Percentiles rank a stretch among this genome's conserved stretches.
Evolutionary conservation across 2,329 filamentous ascomycete genomes (phyloP).

Genomic region (Phymatotrichopsis omnivora): DNA sequence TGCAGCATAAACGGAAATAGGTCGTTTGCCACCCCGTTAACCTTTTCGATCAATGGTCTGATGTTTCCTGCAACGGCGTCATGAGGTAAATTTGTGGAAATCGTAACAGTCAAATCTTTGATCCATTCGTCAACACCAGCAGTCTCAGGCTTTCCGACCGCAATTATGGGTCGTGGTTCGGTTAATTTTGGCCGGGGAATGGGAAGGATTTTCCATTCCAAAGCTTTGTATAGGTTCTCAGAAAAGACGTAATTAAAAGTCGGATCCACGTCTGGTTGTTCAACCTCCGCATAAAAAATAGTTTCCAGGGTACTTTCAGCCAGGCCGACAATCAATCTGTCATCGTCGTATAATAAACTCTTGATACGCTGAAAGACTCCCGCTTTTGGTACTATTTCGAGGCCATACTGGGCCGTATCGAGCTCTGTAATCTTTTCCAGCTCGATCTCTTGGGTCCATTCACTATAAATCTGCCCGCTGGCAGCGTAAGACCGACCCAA

Average conservation of each 20-base stretch:
- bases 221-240: slow-evolving; percentile 45
- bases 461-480: slow-evolving; percentile 55
- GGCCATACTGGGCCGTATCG: slow-evolving; percentile 25
- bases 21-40: slow-evolving; percentile 60
- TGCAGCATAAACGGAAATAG: slow-evolving; percentile 80
- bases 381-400: slow-evolving; percentile 49
- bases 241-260: slow-evolving; percentile 45
- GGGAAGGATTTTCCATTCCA: slow-evolving; percentile 43
- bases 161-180: slow-evolving; percentile 31
- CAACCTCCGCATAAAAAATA: slow-evolving; percentile 25
- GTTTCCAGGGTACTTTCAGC: slow-evolving; percentile 27
- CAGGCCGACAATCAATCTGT: slow-evolving; percentile 37
- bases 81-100: slow-evolving; percentile 49
- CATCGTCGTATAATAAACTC: slow-evolving; percentile 49
- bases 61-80: slow-evolving; percentile 63
- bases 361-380: slow-evolving; percentile 53
- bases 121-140: slow-evolving; percentile 50
- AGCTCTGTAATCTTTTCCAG: slow-evolving; percentile 41
- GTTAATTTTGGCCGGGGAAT: slow-evolving; percentile 30
- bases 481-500: slow-evolving; percentile 75
- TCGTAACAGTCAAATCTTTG: slow-evolving; percentile 48
- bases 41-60: slow-evolving; percentile 52
- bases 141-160: slow-evolving; percentile 31
- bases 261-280: slow-evolving; percentile 7
- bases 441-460: slow-evolving; percentile 51